Conservation (phyloP, 2,329 filamentous ascomycete species). For the Fusarium sp. region DNA sequence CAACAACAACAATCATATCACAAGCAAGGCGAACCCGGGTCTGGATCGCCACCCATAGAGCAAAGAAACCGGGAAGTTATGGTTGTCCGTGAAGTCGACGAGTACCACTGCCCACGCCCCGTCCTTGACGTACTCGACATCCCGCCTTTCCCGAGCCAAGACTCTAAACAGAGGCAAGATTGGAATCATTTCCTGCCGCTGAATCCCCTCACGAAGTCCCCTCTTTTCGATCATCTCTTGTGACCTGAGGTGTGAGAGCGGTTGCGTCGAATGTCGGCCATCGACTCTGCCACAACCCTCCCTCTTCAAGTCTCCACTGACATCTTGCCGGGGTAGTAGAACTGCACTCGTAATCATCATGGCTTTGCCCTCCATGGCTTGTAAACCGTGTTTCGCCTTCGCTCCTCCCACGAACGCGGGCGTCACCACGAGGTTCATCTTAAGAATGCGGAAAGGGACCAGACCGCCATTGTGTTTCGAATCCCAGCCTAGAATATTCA, state of each 20-base stretch:
- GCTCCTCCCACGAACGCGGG: not conserved
- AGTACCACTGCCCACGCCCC: not conserved
- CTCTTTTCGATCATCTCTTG: conserved; percentile 1
- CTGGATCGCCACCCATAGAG: not conserved
- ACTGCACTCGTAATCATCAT: not conserved
- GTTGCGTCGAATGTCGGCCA: conserved; percentile 18
- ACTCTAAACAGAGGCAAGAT: not conserved
- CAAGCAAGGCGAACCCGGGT: not conserved
- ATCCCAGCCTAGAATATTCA: conserved; percentile 11
- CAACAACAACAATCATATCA: not conserved
- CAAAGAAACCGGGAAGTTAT: not conserved
- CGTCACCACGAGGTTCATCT: not conserved
- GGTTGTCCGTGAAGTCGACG: not conserved
- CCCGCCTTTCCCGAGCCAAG: conserved; percentile 15
- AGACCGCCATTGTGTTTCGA: conserved; percentile 11
- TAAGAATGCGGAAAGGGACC: not conserved
- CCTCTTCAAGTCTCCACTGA: not conserved
- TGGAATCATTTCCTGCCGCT: not conserved
- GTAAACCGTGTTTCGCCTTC: not conserved
- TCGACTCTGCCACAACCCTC: conserved; percentile 1
- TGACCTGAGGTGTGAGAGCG: conserved; percentile 13
- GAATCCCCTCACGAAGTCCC: not conserved
- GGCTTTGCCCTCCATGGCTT: not conserved
- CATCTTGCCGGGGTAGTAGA: not conserved
- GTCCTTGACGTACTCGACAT: not conserved